These are phyloP conservation scores for Gyromitra esculenta DNA, from an alignment of 2,329 filamentous ascomycete genomes.

Conservation along the genomic window DNA sequence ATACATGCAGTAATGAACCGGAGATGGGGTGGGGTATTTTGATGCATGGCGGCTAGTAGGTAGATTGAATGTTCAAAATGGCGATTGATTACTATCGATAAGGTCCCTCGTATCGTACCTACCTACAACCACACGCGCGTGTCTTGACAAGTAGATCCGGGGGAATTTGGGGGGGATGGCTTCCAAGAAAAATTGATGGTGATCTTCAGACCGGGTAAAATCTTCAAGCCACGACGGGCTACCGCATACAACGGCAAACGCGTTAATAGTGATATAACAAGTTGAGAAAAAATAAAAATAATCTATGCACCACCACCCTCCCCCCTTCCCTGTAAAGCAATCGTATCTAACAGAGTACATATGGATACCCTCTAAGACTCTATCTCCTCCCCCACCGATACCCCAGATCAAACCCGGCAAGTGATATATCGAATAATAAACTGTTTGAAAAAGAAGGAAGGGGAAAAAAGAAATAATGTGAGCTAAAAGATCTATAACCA, in stretches of 20 bases:
- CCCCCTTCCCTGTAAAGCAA: slow-evolving; percentile 23
- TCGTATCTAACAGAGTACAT: slow-evolving; percentile 35
- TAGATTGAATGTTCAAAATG: slow-evolving; percentile 16
- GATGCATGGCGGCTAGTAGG: slow-evolving; percentile 22
- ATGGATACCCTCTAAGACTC: slow-evolving; percentile 25
- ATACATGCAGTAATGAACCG: slow-evolving; percentile 3
- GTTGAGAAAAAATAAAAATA: slow-evolving; percentile 29
- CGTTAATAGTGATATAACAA: slow-evolving; percentile 31
- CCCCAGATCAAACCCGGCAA: slow-evolving; percentile 7
- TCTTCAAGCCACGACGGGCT: slow-evolving; percentile 18
- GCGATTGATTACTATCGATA: slow-evolving; percentile 41
- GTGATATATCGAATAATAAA: slow-evolving; percentile 28
- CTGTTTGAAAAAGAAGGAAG: background rate
- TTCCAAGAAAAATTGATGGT: slow-evolving; percentile 22
- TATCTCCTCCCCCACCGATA: background rate
- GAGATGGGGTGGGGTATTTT: slow-evolving; percentile 16
- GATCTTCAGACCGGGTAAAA: slow-evolving; percentile 46
- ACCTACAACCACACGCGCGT: background rate
- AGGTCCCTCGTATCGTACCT: background rate
- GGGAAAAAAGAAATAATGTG: slow-evolving; percentile 10
- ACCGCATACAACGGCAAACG: slow-evolving; percentile 31
- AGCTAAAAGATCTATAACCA: slow-evolving; percentile 17
- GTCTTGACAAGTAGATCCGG: slow-evolving; percentile 37
- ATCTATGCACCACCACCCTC: background rate
- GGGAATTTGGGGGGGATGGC: background rate